These are phyloP conservation scores for Harrya chromipes DNA, from an alignment of 768 basidiomycete genomes.

Conservation along the genomic window DNA sequence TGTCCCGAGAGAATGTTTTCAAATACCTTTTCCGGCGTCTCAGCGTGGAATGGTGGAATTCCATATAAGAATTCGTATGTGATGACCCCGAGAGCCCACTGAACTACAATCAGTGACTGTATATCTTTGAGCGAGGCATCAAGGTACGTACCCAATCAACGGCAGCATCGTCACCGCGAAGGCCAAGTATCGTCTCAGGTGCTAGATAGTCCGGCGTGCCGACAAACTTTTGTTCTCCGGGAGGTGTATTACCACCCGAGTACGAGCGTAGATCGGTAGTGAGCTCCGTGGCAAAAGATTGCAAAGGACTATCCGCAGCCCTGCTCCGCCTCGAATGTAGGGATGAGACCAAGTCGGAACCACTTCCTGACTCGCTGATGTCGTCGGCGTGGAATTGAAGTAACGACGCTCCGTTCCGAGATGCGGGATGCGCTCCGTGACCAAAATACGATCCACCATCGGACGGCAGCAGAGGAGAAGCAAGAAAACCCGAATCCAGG, in stretches of 20 bases:
- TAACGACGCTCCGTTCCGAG: conserved; percentile 62
- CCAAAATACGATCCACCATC: conserved; percentile 82
- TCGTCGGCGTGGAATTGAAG: conserved; percentile 75
- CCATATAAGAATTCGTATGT: conserved; percentile 98
- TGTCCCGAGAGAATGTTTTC: conserved; percentile 96
- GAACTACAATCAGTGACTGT: conserved; percentile 18
- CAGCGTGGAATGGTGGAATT: conserved; percentile 96
- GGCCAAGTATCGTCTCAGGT: conserved; percentile 91
- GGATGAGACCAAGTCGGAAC: conserved; percentile 69
- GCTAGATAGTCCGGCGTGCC: conserved; percentile 98
- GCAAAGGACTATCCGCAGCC: conserved; percentile 70
- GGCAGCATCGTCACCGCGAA: conserved; percentile 90
- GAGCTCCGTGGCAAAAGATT: conserved; percentile 84
- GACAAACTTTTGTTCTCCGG: conserved; percentile 90
- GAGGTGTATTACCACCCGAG: conserved; percentile 57
- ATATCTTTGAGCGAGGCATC: conserved; percentile 5
- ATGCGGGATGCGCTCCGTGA: conserved; percentile 57
- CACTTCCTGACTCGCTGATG: conserved; percentile 78
- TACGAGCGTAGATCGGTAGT: conserved; percentile 82
- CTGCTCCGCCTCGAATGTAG: conserved; percentile 52
- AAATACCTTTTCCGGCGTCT: conserved; percentile 95
- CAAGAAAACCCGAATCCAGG: conserved; percentile 73
- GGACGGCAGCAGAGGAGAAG: conserved; percentile 67
- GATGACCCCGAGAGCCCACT: conserved; percentile 99
- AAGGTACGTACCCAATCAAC: conserved; percentile 87